A percentile compares a stretch with the other conserved stretches of the same genome.
phyloP scores from a whole-genome alignment of 2,329 filamentous ascomycete species.

The Chaetothyriales sp. region DNA sequence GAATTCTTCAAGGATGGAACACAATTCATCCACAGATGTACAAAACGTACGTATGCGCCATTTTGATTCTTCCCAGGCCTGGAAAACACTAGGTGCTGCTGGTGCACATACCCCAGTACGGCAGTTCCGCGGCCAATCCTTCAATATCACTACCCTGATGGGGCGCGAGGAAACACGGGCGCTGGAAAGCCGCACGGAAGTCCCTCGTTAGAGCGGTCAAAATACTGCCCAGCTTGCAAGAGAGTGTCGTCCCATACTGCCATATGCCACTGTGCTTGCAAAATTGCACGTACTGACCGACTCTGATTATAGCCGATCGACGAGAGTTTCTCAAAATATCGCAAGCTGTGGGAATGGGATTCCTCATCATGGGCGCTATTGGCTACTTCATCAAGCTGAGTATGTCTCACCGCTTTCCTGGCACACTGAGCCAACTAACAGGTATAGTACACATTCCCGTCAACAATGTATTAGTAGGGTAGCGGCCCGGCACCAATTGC shows the following conservation, averaged over 20 bases:
- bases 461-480: conserved; percentile 38
- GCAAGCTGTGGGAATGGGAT: conserved; percentile 47
- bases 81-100: not conserved
- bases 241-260: not conserved
- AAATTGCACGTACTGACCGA: not conserved
- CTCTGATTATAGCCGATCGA: conserved; percentile 35
- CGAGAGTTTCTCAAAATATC: conserved; percentile 49
- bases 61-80: not conserved
- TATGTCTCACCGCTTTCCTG: conserved; percentile 22
- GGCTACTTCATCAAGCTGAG: conserved; percentile 49
- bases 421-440: conserved; percentile 1
- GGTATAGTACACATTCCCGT: conserved; percentile 36
- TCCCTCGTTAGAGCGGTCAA: not conserved
- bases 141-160: not conserved
- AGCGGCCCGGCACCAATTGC: conserved; percentile 8
- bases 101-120: not conserved
- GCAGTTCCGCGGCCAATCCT: not conserved
- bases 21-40: conserved; percentile 36
- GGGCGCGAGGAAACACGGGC: no score
- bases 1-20: conserved; percentile 40
- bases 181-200: no score
- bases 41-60: conserved; percentile 29
- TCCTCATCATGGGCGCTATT: conserved; percentile 47
- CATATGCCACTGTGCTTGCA: not conserved
- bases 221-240: not conserved